These are phyloP conservation scores for Capronia epimyces DNA, from an alignment of 2,329 filamentous ascomycete species.

Conservation along the genomic window DNA sequence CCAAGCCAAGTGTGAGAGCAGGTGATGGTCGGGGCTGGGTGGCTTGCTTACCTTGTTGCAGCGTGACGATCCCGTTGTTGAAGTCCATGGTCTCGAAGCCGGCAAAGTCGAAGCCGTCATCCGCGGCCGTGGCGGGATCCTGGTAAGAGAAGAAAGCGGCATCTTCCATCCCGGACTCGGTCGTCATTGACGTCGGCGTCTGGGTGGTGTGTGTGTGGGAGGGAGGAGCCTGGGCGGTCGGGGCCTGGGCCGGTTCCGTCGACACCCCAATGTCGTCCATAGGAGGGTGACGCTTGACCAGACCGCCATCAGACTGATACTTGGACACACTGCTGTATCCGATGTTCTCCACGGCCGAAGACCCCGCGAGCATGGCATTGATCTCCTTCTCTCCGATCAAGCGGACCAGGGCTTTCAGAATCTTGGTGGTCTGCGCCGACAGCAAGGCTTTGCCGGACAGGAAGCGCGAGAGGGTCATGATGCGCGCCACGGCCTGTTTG, in stretches of 20 bases:
- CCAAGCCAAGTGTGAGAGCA: no score
- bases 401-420: conserved; percentile 20
- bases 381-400: conserved; percentile 23
- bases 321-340: no score
- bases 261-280: no score
- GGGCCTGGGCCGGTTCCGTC: no score
- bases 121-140: not conserved
- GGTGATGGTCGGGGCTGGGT: no score
- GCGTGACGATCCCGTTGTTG: conserved; percentile 15
- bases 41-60: no score
- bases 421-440: conserved; percentile 34
- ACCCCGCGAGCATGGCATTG: conserved; percentile 24
- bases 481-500: conserved; percentile 41
- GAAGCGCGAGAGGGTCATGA: conserved; percentile 39
- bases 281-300: no score
- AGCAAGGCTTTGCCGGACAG: conserved; percentile 34
- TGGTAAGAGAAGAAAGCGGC: not conserved
- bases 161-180: not conserved
- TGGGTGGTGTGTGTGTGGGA: no score
- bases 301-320: no score
- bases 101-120: conserved; percentile 13
- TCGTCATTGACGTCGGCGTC: not conserved
- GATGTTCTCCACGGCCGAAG: no score
- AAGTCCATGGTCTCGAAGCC: conserved; percentile 21
- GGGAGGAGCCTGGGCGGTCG: no score